Evolutionary conservation across 2,329 filamentous ascomycete species (phyloP), one percentile per base, ranked within the genome.

Genomic region (Didymella exigua): DNA sequence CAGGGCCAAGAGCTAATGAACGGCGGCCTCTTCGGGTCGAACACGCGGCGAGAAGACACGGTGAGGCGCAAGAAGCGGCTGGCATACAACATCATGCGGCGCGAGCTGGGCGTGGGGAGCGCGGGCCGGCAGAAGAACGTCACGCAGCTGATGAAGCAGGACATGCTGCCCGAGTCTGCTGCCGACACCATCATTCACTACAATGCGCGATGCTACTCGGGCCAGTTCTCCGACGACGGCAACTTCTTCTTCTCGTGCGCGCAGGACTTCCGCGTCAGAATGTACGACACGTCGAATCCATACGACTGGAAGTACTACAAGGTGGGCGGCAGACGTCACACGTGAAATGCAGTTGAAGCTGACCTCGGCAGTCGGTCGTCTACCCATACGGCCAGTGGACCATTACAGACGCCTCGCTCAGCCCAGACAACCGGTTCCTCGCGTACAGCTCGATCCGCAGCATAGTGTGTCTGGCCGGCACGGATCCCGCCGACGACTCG

Each of bases 301-400:
- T 96, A 95, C 75, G 85, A 92, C 61, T 99, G 95, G 95, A 89
- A 89, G 72, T 93, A 96, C 74, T 97, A 97, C 81, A 98, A 97
- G 78, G 76, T 90, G 89, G 74, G 61, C 40, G 23, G 36, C 23
- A 19, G 45, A 43, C 4, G 29, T 52, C 13, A 38, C 7, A 8
- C 36, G 14, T 16, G 16, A 30, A 21, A 11, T 23, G 10, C 16
- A 40, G 26, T 48, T 66, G 37, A 68, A 14, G 18, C 42, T 53
- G 18, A 53, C 18, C 9, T 23, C 24, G 13, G 16, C 38, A 93
- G 77, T 93, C 90, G 0, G 90, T 92, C 5, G 79, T 82, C 24
- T 96, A 95, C 74, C 91, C 91, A 0, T 90, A 87, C 62, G 95
- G 93, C 2, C 88, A 91, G 66, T 99, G 95, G 95, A 98, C 93